Conservation (phyloP, 2,329 filamentous ascomycete species). For the Neopestalotiopsis rosae region DNA sequence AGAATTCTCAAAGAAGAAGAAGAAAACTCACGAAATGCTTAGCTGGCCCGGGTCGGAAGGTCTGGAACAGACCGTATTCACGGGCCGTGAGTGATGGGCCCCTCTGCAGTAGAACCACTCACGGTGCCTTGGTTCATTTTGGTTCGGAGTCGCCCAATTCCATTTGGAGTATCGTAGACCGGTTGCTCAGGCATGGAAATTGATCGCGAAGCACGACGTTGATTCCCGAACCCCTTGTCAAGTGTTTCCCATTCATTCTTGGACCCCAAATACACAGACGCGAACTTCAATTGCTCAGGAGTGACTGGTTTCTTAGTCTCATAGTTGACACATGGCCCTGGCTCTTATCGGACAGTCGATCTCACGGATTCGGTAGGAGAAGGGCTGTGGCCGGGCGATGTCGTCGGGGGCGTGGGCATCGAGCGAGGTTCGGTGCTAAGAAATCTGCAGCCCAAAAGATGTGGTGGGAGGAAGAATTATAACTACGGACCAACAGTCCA, state of each 20-base stretch:
- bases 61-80: not conserved
- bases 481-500: slow-evolving; percentile 5
- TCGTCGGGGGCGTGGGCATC: not conserved
- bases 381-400: not conserved
- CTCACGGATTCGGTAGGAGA: not conserved
- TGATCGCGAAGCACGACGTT: not conserved
- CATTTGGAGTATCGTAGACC: not conserved
- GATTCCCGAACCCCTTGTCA: not conserved
- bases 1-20: not conserved
- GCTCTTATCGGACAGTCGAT: not conserved
- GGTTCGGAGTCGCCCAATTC: not conserved
- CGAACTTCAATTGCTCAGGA: not conserved
- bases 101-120: not conserved
- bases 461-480: not conserved
- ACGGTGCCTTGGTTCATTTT: not conserved
- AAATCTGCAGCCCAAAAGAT: not conserved
- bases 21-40: not conserved
- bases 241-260: not conserved
- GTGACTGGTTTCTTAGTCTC: not conserved
- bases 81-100: not conserved
- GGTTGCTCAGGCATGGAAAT: not conserved
- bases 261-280: not conserved
- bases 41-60: not conserved
- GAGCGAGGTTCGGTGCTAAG: not conserved
- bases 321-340: not conserved